phyloP scores from a whole-genome alignment of 441 rosid genomes.

The Populus trichocarpa region DNA sequence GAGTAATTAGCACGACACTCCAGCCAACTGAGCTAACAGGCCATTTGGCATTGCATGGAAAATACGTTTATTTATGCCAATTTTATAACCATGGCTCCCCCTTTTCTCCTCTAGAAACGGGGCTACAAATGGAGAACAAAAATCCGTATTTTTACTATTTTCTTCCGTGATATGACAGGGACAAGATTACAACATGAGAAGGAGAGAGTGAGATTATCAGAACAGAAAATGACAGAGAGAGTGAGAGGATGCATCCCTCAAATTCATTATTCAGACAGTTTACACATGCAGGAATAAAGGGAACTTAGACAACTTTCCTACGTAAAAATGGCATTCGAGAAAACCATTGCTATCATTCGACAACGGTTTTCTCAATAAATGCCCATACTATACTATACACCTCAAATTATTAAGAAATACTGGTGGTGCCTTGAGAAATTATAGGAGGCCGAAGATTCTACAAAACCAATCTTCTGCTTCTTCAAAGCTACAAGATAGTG shows the following conservation, averaged over 20 bases:
- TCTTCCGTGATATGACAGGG: not conserved
- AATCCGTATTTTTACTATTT: not conserved
- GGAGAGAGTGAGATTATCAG: not conserved
- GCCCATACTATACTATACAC: conserved; percentile 15
- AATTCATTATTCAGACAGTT: conserved; percentile 4
- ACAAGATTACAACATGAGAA: not conserved
- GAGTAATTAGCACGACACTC: conserved; percentile 58
- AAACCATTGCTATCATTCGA: not conserved
- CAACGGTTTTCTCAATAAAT: not conserved
- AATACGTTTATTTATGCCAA: no score
- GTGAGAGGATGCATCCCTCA: not conserved
- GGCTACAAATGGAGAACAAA: no score
- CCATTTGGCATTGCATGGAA: conserved; percentile 10
- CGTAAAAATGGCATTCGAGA: not conserved
- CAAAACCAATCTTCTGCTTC: conserved; percentile 4
- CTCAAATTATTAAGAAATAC: conserved; percentile 3
- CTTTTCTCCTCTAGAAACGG: no score
- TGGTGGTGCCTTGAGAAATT: not conserved
- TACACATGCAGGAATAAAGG: not conserved
- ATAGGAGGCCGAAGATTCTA: not conserved
- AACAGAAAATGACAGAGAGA: not conserved
- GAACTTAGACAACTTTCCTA: not conserved
- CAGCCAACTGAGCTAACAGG: conserved; percentile 81
- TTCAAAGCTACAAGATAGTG: not conserved
- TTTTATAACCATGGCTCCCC: not conserved